A percentile compares a stretch with the other conserved stretches of the same genome.
phyloP scores from a whole-genome alignment of 768 basidiomycete genomes.

The Udeniomyces megalosporus region DNA sequence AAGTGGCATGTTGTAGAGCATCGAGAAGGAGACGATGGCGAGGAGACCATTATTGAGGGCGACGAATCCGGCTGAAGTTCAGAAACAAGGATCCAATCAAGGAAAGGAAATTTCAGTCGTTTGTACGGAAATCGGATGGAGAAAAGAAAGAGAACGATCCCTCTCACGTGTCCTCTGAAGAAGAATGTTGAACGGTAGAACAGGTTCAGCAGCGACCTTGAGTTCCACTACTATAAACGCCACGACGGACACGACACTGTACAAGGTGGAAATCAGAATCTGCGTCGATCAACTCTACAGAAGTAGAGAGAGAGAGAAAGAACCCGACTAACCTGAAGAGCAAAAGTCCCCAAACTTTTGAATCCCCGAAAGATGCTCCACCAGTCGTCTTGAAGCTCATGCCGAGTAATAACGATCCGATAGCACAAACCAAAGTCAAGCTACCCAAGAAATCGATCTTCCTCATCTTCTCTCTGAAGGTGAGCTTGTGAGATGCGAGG shows the following conservation, averaged over 20 bases:
- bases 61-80: background rate
- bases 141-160: constrained; percentile 62
- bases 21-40: constrained; percentile 64
- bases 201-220: constrained; percentile 60
- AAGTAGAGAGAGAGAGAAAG: background rate
- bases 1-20: constrained; percentile 27
- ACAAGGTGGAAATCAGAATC: background rate
- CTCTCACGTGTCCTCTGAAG: constrained; percentile 64
- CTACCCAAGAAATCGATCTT: constrained; percentile 74
- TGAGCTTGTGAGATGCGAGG: background rate
- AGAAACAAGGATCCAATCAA: no score
- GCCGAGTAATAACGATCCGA: constrained; percentile 24
- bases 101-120: no score
- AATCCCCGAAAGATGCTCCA: constrained; percentile 30
- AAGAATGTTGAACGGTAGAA: constrained; percentile 73
- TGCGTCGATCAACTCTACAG: background rate
- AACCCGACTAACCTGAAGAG: constrained; percentile 17
- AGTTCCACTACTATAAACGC: constrained; percentile 67
- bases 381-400: constrained; percentile 14
- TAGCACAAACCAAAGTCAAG: constrained; percentile 47
- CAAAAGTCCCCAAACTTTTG: constrained; percentile 51
- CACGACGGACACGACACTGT: constrained; percentile 40
- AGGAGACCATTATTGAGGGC: constrained; percentile 56
- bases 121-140: no score
- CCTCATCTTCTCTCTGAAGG: background rate